Percentiles rank a stretch among this genome's conserved stretches.
These are phyloP conservation scores for Xylariaceae sp. DNA, from an alignment of 2,329 filamentous ascomycete species.

Conservation along the genomic window DNA sequence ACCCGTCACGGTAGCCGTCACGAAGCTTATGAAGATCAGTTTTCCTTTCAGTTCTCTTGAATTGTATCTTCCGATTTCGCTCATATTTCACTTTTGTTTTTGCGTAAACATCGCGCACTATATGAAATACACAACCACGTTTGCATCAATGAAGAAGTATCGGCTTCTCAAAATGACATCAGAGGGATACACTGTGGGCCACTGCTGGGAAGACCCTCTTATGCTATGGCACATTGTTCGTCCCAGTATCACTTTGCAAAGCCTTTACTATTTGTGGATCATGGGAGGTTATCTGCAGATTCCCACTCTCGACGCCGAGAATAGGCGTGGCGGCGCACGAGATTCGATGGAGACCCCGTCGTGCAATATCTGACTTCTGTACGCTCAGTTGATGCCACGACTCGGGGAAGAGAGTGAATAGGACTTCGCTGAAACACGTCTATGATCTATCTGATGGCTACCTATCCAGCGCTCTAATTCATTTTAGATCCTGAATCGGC, in stretches of 20 bases:
- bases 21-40: constrained; percentile 8
- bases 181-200: constrained; percentile 1
- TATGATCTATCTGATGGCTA: constrained; percentile 16
- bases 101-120: constrained; percentile 3
- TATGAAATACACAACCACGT: constrained; percentile 19
- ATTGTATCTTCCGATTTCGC: constrained; percentile 4
- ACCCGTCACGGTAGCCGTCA: constrained; percentile 1
- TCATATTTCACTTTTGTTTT: constrained; percentile 6
- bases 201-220: neutral
- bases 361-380: constrained; percentile 1
- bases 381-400: constrained; percentile 10
- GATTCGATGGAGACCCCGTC: no score
- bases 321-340: no score
- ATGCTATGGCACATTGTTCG: neutral
- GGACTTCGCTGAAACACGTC: neutral
- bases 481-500: neutral
- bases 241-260: neutral
- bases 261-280: neutral
- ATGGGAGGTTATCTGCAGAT: no score
- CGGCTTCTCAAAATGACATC: constrained; percentile 1
- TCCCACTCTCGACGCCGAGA: no score
- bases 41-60: constrained; percentile 3
- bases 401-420: neutral
- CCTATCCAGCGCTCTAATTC: neutral
- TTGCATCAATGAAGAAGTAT: constrained; percentile 11